Evolutionary conservation across 352 stramenopile species (phyloP).

Genomic region (Phytopythium litorale): DNA sequence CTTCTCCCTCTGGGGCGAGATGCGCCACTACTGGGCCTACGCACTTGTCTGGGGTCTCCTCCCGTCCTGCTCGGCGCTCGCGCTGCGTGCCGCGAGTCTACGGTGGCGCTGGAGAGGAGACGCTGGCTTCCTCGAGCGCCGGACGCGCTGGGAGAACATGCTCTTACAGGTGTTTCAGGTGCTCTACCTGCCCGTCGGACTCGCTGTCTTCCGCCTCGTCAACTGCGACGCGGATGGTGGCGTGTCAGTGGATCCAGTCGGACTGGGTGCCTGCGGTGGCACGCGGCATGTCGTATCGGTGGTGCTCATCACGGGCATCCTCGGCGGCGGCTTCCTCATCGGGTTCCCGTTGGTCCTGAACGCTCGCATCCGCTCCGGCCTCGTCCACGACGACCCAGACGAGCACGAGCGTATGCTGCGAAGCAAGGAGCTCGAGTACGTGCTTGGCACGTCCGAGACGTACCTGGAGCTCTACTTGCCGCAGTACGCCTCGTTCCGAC

Average conservation of each 20-base stretch:
- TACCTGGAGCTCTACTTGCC: slow-evolving; percentile 61
- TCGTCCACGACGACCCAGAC: slow-evolving; percentile 23
- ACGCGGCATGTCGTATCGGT: slow-evolving; percentile 25
- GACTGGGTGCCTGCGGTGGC: slow-evolving; percentile 25
- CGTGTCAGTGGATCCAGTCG: slow-evolving; percentile 44
- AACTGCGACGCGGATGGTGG: slow-evolving; percentile 40
- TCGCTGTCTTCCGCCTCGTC: slow-evolving; percentile 52
- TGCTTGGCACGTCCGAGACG: slow-evolving; percentile 47
- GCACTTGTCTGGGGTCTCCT: slow-evolving; percentile 33
- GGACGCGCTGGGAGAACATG: slow-evolving; percentile 34
- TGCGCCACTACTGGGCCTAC: slow-evolving; percentile 61
- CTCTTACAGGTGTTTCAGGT: slow-evolving; percentile 43
- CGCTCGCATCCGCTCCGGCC: slow-evolving; percentile 21
- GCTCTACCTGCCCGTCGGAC: slow-evolving; percentile 54
- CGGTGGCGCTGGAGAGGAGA: background rate
- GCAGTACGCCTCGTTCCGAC: slow-evolving; percentile 41
- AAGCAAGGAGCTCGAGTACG: slow-evolving; percentile 50
- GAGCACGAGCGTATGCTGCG: slow-evolving; percentile 48
- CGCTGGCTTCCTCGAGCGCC: slow-evolving; percentile 10
- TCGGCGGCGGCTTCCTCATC: slow-evolving; percentile 45
- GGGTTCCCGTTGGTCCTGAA: slow-evolving; percentile 37
- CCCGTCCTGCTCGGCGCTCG: slow-evolving; percentile 8
- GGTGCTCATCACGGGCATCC: slow-evolving; percentile 19
- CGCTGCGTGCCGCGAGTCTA: background rate
- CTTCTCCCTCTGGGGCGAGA: slow-evolving; percentile 60